Conservation (phyloP, 2,329 filamentous ascomycete genomes). For the Microdochium trichocladiopsis region DNA sequence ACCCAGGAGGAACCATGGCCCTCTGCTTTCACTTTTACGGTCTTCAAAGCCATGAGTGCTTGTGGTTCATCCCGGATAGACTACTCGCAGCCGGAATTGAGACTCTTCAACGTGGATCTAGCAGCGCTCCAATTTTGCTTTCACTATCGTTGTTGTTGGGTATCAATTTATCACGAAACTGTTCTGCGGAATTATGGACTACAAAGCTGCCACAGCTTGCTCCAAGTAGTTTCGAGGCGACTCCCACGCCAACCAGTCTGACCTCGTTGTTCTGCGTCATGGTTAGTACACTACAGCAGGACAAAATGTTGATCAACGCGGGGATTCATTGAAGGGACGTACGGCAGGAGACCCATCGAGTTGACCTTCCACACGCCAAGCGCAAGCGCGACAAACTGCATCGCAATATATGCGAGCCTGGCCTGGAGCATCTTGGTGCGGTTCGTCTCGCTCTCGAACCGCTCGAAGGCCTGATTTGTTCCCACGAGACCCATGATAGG, state of each 20-base stretch:
- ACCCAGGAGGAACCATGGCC: no score
- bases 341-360: constrained; percentile 90
- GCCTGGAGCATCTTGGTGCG: constrained; percentile 67
- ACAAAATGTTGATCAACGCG: background rate
- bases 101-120: no score
- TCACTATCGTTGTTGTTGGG: background rate
- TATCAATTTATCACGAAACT: background rate
- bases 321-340: constrained; percentile 30
- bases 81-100: no score
- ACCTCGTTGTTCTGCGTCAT: constrained; percentile 72
- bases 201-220: constrained; percentile 56
- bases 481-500: constrained; percentile 77
- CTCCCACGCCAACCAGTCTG: constrained; percentile 98
- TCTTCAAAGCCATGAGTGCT: no score
- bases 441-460: constrained; percentile 80
- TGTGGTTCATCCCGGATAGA: no score
- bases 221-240: constrained; percentile 63
- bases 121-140: no score
- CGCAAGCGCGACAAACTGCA: constrained; percentile 77
- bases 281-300: constrained; percentile 3
- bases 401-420: constrained; percentile 80
- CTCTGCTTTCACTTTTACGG: no score
- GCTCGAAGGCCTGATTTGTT: constrained; percentile 83
- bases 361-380: constrained; percentile 96
- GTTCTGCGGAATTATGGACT: background rate